Base-by-base conservation (phyloP, 1,139 yeast genomes). In the Eremothecium sinecaudum region DNA sequence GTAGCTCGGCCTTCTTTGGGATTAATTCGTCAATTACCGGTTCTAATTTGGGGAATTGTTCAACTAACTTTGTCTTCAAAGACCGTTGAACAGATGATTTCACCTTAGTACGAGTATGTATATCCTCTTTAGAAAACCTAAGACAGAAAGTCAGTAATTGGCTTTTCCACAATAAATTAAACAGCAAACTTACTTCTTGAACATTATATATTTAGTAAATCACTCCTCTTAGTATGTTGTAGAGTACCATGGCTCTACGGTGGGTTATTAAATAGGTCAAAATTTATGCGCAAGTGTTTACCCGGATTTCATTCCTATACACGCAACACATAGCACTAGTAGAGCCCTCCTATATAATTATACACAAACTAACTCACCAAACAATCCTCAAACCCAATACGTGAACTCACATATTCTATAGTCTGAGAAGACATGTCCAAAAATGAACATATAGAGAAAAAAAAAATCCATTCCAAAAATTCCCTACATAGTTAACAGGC, bases 81-180 rank as follows among this genome's bases (percentile, higher is more conserved):
- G 82, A 81, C 59, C 96, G 73, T 56, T 86, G 95, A 9, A 80
- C 90, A 1, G 96, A 86, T 1, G 95, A 83, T 61, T 87, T 87
- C 59, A 86, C 79, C 55, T 86, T 87, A 10, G 96, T 78, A 45
- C 92, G 79, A 9, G 95, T 79, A 51, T 84, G 94, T 34, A 86
- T 71, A 53, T 86, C 95, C 34, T 84, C 95, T 48, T 74, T 79
- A 20, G 84, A 70, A 62, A 86, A 84, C 58, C 84, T 83, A 56
- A 64, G n/a, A n/a, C 69, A 47, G 73, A 71, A 77, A 18, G 73
- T 71, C 27, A 36, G 29, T 35, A 37, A 29, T 10, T 18, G 3
- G n/a, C n/a, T n/a, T n/a, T n/a, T n/a, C n/a, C n/a, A n/a, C n/a
- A n/a, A n/a, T n/a, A n/a, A n/a, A n/a, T n/a, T n/a, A n/a, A n/a